These are phyloP conservation scores for Brassica incana DNA, from an alignment of 345 rosid species.

Conservation along the genomic window DNA sequence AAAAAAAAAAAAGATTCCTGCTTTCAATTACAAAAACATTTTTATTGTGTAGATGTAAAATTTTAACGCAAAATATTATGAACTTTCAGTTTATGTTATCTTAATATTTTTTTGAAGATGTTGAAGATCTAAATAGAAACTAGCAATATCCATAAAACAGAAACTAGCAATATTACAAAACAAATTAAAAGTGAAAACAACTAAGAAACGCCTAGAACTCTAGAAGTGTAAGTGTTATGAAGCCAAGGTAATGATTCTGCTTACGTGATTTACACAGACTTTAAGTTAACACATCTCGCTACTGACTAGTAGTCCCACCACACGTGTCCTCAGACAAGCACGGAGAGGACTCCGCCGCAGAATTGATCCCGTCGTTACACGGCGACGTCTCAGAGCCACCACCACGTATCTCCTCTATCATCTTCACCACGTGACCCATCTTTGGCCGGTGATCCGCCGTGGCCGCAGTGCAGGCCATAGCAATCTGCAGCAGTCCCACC, in stretches of 20 bases:
- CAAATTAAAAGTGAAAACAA: not conserved
- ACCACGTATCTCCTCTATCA: slow-evolving; percentile 72
- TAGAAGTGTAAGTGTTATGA: not conserved
- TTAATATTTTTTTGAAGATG: not conserved
- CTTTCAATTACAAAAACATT: not conserved
- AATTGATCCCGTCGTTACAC: slow-evolving; percentile 54
- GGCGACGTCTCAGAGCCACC: slow-evolving; percentile 60
- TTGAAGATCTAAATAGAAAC: not conserved
- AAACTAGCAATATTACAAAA: slow-evolving; percentile 6
- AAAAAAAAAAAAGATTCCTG: not conserved
- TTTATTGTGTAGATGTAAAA: not conserved
- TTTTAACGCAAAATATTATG: not conserved
- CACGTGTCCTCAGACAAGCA: slow-evolving; percentile 73
- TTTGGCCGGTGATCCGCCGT: slow-evolving; percentile 65
- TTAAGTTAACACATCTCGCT: slow-evolving; percentile 10
- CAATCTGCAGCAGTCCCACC: slow-evolving; percentile 73
- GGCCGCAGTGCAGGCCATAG: slow-evolving; percentile 57
- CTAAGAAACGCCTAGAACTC: slow-evolving; percentile 5
- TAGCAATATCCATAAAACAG: not conserved
- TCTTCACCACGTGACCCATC: slow-evolving; percentile 60
- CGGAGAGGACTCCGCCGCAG: slow-evolving; percentile 70
- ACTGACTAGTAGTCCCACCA: slow-evolving; percentile 56
- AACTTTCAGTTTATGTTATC: not conserved
- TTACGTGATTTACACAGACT: slow-evolving; percentile 29
- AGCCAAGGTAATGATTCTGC: not conserved